Evolutionary conservation across 768 basidiomycete species (phyloP).

Genomic region (Mycena filopes): DNA sequence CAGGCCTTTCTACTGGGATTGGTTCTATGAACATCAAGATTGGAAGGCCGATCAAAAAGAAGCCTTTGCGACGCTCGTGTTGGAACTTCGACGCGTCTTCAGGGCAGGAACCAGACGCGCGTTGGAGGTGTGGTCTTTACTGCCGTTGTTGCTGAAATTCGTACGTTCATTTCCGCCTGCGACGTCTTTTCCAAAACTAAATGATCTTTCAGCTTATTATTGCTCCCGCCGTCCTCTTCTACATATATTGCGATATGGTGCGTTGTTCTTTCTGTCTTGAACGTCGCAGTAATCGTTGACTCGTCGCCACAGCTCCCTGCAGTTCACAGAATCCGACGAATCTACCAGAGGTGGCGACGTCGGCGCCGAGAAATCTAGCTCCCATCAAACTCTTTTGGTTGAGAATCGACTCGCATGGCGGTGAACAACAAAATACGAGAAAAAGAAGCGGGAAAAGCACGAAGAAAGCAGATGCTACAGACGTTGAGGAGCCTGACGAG

Average conservation of each 20-base stretch:
- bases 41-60: neutral
- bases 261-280: neutral
- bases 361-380: neutral
- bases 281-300: neutral
- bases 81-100: neutral
- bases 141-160: neutral
- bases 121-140: neutral
- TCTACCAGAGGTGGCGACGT: neutral
- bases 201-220: neutral
- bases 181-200: neutral
- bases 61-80: neutral
- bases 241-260: conserved; percentile 5
- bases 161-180: neutral
- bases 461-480: neutral
- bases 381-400: conserved; percentile 5
- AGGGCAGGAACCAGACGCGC: neutral
- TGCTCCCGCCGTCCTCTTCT: conserved; percentile 1
- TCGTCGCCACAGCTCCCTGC: neutral
- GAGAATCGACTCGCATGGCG: conserved; percentile 14
- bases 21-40: neutral
- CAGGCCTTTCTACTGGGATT: neutral
- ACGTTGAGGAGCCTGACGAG: no score
- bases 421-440: no score
- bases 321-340: neutral
- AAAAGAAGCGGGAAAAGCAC: neutral